Evolutionary conservation across 306 rosid genomes (phyloP).

Genomic region (Trifolium dubium): DNA sequence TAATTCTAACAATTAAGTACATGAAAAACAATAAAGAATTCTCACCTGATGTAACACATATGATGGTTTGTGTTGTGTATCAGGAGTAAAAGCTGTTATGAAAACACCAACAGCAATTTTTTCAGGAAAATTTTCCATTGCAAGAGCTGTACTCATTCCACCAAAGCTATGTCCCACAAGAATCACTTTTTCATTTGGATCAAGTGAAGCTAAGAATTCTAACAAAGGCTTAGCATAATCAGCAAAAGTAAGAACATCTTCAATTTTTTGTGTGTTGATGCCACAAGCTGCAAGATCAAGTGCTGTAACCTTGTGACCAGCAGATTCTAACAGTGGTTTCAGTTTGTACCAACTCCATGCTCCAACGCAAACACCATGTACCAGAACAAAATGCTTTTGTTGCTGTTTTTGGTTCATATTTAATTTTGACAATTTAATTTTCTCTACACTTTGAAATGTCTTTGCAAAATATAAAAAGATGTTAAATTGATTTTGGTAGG

Average conservation of each 20-base stretch:
- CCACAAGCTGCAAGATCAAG: constrained; percentile 66
- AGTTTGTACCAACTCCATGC: constrained; percentile 78
- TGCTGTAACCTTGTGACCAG: constrained; percentile 59
- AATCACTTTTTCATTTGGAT: constrained; percentile 53
- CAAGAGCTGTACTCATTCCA: constrained; percentile 62
- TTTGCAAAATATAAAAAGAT: neutral
- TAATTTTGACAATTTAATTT: neutral
- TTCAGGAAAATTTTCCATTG: constrained; percentile 60
- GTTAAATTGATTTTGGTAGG: neutral
- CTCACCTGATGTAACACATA: constrained; percentile 48
- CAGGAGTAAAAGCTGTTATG: constrained; percentile 63
- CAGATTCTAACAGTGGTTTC: constrained; percentile 54
- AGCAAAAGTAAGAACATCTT: constrained; percentile 46
- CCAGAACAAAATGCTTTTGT: constrained; percentile 62
- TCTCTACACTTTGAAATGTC: neutral
- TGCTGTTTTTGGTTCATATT: constrained; percentile 18
- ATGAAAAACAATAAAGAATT: neutral
- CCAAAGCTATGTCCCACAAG: constrained; percentile 82
- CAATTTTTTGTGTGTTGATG: constrained; percentile 41
- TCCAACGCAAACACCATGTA: constrained; percentile 69
- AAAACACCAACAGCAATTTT: constrained; percentile 57
- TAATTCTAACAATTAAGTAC: no score
- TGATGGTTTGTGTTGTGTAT: constrained; percentile 56
- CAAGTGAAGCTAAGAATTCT: constrained; percentile 53
- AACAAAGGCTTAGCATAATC: constrained; percentile 66